Conservation (phyloP, 2,329 filamentous ascomycete genomes). For the Trichoderma arundinaceum region DNA sequence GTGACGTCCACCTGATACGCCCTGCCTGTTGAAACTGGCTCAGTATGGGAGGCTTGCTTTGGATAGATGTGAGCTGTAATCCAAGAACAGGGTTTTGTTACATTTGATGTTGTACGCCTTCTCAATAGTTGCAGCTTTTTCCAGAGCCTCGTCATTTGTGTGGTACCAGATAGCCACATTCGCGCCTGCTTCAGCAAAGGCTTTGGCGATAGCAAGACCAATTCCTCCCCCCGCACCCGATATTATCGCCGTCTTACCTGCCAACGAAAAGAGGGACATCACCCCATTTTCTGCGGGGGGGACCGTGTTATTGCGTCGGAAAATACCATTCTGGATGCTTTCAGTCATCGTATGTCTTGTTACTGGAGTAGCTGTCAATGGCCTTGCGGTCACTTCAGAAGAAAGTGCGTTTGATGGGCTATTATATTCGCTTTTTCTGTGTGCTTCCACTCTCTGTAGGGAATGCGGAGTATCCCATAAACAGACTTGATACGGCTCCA, state of each 20-base stretch:
- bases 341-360: not conserved
- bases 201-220: slow-evolving; percentile 8
- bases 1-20: slow-evolving; percentile 35
- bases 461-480: not conserved
- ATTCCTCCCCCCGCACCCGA: slow-evolving; percentile 22
- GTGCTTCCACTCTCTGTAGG: not conserved
- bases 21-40: not conserved
- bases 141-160: not conserved
- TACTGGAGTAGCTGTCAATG: no score
- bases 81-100: not conserved
- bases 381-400: no score
- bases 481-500: not conserved
- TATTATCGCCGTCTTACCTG: slow-evolving; percentile 11
- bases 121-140: slow-evolving; percentile 5
- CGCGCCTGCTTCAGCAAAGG: slow-evolving; percentile 16
- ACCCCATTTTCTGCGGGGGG: slow-evolving; percentile 13
- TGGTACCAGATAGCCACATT: slow-evolving; percentile 23
- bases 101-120: slow-evolving; percentile 10
- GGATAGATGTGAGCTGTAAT: not conserved
- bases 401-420: no score
- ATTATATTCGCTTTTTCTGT: not conserved
- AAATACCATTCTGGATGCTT: slow-evolving; percentile 17
- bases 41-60: not conserved
- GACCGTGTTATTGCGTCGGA: slow-evolving; percentile 4
- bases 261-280: slow-evolving; percentile 14